Evolutionary conservation across 164 flowering plant species (phyloP), one percentile per base, ranked within the genome.

Genomic region (Euptelea pleiosperma): DNA sequence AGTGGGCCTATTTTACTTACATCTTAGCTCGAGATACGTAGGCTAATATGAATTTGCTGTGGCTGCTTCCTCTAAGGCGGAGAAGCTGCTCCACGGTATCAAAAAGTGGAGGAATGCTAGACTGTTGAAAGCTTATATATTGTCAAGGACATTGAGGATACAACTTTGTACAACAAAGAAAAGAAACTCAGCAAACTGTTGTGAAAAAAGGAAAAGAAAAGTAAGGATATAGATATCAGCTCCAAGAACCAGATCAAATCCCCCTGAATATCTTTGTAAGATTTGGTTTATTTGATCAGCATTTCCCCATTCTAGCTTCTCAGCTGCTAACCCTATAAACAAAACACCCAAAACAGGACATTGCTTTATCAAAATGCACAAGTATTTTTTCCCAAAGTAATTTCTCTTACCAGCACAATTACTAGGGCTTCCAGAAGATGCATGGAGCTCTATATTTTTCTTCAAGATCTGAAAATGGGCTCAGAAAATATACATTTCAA

Each of bases 191-290:
- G 28, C 21, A 9, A 43, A 30, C 33, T 2, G 1, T 14, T 46
- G 33, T 28, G 14, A 15, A 47, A 39, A 44, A 41, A 35, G 36
- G 40, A 8, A 35, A 64, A 51, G 6, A n/a, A 58, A 11, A n/a
- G 24, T 19, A 46, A 71, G 93, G 98, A 89, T 92, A 93, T 87
- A 93, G 22, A 89, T 93, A 70, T 93, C 98, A 71, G 98, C 98
- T 65, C 98, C 94, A 64, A 93, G 88, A 71, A 93, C 55, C n/a
- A 93, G 76, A 78, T 89, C 98, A 70, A 89, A 93, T 48, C 97
- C 97, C 21, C 61, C 42, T 2, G 84, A 58, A 61, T 84, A 61
- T 60, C 60, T 75, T 44, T 72, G 65, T 50, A 79, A 42, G 55
- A 89, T 82, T 56, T 71, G 66, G 62, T 67, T 47, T 26, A 87